These are phyloP conservation scores for Neurospora sublineolata DNA, from an alignment of 495 filamentous ascomycete species.

Conservation along the genomic window DNA sequence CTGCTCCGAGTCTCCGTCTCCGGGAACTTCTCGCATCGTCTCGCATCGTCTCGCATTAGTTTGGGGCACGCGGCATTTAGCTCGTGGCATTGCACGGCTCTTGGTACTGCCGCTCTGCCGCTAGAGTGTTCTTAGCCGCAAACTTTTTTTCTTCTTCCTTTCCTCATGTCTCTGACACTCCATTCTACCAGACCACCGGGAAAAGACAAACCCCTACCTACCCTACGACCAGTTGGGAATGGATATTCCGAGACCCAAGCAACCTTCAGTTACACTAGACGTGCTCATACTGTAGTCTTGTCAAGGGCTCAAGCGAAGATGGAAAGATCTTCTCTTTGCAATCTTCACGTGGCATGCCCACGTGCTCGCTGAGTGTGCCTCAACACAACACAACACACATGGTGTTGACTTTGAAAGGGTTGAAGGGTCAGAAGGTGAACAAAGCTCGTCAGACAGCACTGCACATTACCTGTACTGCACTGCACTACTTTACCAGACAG, in stretches of 20 bases:
- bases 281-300: background rate
- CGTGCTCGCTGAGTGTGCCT: background rate
- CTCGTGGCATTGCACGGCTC: background rate
- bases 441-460: background rate
- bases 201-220: background rate
- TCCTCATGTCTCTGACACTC: background rate
- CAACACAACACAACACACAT: background rate
- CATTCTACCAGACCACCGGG: background rate
- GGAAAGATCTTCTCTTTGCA: background rate
- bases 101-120: background rate
- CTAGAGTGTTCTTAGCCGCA: background rate
- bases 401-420: background rate
- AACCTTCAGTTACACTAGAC: background rate
- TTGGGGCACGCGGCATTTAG: background rate
- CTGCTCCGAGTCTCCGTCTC: background rate
- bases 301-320: background rate
- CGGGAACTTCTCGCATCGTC: background rate
- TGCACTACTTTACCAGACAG: background rate
- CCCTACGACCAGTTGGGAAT: background rate
- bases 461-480: background rate
- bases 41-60: background rate
- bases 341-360: background rate
- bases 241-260: background rate
- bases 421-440: background rate
- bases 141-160: background rate